Conservation (phyloP, 768 basidiomycete species). For the Boletus pseudopeckii region DNA sequence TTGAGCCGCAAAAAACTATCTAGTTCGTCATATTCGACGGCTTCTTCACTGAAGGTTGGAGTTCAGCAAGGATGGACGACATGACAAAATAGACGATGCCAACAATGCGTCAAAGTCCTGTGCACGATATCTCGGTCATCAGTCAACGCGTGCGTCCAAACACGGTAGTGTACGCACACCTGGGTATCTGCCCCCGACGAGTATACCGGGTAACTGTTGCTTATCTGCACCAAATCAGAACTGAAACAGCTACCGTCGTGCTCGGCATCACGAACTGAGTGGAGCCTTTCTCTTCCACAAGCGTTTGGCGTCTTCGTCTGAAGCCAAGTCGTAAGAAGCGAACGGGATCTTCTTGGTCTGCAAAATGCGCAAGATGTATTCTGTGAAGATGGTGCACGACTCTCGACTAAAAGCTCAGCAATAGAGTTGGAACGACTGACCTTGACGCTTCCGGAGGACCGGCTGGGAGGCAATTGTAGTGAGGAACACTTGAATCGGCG, state of each 20-base stretch:
- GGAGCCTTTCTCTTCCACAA: constrained; percentile 84
- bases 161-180: constrained; percentile 56
- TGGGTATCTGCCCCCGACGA: constrained; percentile 71
- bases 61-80: constrained; percentile 2
- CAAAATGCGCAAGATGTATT: constrained; percentile 76
- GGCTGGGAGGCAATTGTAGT: constrained; percentile 88
- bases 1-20: constrained; percentile 68
- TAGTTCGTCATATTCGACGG: constrained; percentile 76
- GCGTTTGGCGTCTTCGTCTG: constrained; percentile 74
- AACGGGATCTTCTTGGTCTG: constrained; percentile 86
- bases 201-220: constrained; percentile 79
- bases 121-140: constrained; percentile 2
- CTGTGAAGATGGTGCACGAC: constrained; percentile 34
- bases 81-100: constrained; percentile 25
- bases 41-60: constrained; percentile 62
- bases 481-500: constrained; percentile 75
- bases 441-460: constrained; percentile 75
- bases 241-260: not conserved
- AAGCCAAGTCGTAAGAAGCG: constrained; percentile 80
- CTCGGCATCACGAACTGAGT: constrained; percentile 38
- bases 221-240: constrained; percentile 49
- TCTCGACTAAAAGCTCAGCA: not conserved
- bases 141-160: not conserved
- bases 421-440: constrained; percentile 33
- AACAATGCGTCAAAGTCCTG: constrained; percentile 77